Base-by-base conservation (phyloP, 495 filamentous ascomycete species). In the Hyaloscypha finlandica region DNA sequence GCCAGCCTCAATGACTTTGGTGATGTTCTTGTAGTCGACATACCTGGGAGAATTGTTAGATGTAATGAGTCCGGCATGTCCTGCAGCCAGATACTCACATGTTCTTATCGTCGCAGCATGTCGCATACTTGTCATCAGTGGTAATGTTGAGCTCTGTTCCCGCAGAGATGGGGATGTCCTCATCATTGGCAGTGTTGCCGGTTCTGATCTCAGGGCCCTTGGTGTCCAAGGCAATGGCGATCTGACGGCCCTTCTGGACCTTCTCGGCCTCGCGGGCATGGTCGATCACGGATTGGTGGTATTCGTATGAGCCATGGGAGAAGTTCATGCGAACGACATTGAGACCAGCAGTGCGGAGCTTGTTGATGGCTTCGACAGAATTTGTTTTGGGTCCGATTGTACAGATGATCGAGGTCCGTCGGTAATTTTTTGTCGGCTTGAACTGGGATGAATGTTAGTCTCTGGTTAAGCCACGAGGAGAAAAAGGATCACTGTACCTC, bases 291-390 rank as follows among this genome's bases (percentile, higher is more conserved):
- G 92, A 94, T 82, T 98, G 90, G 78, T 94, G 92, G 79, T 96
- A 96, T 80, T 96, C 94, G 79, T 99, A 93, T 71, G 91, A 90
- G 72, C 95, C 95, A 79, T 99, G 95, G 70, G 94, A 97, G 79
- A 98, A 99, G 88, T 99, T 99, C 93, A 97, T 96, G 78, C 95
- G 96, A 69, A 97, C 95, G 68, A 99, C 93, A 79, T 97, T 97
- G 69, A 97, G 88, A 78, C 95, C 95, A 69, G 88, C 89, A 73
- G 82, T 88, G 76, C 94, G 92, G 72, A 99, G 89, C 77, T 88
- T 82, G 78, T 97, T 97, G 81, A 99, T 96, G 76, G 91, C 93
- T 84, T 97, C 91, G 55, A 92, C 90, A 54, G 93, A 96, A 84
- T 99, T 99, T 62, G 96, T 98, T 90, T 99, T 99, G 71, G 95